Evolutionary conservation across 305 asterid species (phyloP).

Genomic region (Petunia hybrid): DNA sequence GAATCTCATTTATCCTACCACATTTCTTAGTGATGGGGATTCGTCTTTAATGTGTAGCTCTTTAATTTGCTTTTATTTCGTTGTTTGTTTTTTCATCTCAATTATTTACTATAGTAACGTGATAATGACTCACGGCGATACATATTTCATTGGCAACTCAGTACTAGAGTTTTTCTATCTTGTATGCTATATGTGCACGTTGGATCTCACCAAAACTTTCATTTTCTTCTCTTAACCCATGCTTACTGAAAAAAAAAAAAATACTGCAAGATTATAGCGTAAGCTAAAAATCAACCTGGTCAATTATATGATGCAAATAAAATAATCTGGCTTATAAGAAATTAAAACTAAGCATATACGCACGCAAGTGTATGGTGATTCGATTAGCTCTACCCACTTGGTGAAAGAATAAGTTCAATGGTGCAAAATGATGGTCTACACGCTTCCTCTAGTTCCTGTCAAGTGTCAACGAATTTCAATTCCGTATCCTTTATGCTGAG

Average conservation of each 20-base stretch:
- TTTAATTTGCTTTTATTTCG: background rate
- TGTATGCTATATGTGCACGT: no score
- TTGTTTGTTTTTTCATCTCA: constrained; percentile 4
- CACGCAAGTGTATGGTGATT: background rate
- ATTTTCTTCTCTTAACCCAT: no score
- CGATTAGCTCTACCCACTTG: background rate
- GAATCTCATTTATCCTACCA: no score
- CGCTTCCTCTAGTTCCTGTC: no score
- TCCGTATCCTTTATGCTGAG: background rate
- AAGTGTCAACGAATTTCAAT: background rate
- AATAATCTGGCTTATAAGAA: background rate
- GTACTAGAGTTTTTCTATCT: background rate
- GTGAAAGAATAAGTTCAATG: constrained; percentile 3
- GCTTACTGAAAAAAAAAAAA: no score
- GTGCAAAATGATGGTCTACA: background rate
- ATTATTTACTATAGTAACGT: background rate
- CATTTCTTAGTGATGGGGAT: no score
- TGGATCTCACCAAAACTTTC: no score
- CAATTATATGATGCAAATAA: no score
- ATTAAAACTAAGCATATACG: background rate
- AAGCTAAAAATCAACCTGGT: no score
- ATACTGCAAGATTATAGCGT: no score
- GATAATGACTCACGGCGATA: background rate
- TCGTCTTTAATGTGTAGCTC: no score
- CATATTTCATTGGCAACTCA: background rate